These are phyloP conservation scores for Coemansia sp. DNA, from an alignment of 192 early-diverging fungal genomes.

Conservation along the genomic window DNA sequence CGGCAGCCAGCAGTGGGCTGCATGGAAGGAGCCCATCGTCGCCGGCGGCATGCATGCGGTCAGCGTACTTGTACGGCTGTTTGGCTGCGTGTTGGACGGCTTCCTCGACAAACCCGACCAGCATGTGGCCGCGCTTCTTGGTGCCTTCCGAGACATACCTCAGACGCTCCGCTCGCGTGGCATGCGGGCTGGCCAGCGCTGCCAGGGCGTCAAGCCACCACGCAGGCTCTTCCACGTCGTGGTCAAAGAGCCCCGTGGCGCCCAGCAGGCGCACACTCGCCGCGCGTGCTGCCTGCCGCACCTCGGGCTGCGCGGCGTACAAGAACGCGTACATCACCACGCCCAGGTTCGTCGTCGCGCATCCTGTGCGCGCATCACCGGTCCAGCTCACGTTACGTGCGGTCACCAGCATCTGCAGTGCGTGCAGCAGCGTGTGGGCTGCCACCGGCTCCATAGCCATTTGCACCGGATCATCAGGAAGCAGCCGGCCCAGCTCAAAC, in stretches of 20 bases:
- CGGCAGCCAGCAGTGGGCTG: conserved; percentile 40
- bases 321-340: conserved; percentile 15
- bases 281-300: conserved; percentile 28
- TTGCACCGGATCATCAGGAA: conserved; percentile 17
- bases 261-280: conserved; percentile 19
- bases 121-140: conserved; percentile 10
- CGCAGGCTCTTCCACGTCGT: conserved; percentile 27
- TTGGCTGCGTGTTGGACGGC: conserved; percentile 23
- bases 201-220: conserved; percentile 50
- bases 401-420: conserved; percentile 21
- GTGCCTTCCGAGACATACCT: not conserved
- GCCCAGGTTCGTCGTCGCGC: conserved; percentile 23
- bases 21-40: conserved; percentile 14
- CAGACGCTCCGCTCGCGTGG: conserved; percentile 15
- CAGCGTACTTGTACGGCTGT: conserved; percentile 46
- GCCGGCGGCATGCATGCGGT: conserved; percentile 20
- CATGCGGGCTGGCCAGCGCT: conserved; percentile 29
- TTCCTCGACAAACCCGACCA: conserved; percentile 36
- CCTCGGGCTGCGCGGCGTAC: conserved; percentile 28
- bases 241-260: conserved; percentile 38
- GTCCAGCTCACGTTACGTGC: conserved; percentile 28
- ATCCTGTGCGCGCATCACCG: conserved; percentile 4
- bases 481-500: conserved; percentile 43
- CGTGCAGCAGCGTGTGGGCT: conserved; percentile 26
- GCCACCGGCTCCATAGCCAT: conserved; percentile 13